Evolutionary conservation across 2,329 filamentous ascomycete species (phyloP).

Genomic region (Beauveria bassiana): DNA sequence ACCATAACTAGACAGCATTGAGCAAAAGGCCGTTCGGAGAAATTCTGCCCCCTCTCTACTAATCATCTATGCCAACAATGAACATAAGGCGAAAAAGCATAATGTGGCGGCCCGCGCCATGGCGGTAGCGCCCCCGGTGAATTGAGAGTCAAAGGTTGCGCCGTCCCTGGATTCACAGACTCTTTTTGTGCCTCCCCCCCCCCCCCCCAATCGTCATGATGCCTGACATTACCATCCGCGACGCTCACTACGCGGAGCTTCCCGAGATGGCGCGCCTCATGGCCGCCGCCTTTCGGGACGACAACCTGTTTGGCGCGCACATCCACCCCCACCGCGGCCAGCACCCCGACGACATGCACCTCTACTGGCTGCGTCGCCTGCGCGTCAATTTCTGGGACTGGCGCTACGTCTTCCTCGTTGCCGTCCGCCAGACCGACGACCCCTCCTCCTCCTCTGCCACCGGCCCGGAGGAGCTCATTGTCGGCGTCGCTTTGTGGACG

Average conservation of each 20-base stretch:
- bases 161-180: too few species aligned
- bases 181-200: too few species aligned
- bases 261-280: conserved; percentile 22
- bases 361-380: conserved; percentile 22
- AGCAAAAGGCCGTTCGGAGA: too few species aligned
- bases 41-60: too few species aligned
- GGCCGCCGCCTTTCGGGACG: conserved; percentile 26
- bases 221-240: conserved; percentile 10
- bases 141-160: too few species aligned
- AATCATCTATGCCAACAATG: too few species aligned
- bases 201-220: neutral
- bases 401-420: conserved; percentile 21
- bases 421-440: conserved; percentile 14
- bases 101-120: too few species aligned
- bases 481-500: conserved; percentile 20
- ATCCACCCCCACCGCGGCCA: conserved; percentile 27
- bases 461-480: conserved; percentile 13
- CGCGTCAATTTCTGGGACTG: conserved; percentile 23
- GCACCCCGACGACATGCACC: conserved; percentile 22
- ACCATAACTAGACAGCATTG: too few species aligned
- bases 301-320: conserved; percentile 25
- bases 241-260: conserved; percentile 19
- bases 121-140: too few species aligned
- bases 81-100: too few species aligned
- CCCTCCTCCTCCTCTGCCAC: too few species aligned